Conservation (phyloP, 208 protist species). For the Endotrypanum monterogeii region DNA sequence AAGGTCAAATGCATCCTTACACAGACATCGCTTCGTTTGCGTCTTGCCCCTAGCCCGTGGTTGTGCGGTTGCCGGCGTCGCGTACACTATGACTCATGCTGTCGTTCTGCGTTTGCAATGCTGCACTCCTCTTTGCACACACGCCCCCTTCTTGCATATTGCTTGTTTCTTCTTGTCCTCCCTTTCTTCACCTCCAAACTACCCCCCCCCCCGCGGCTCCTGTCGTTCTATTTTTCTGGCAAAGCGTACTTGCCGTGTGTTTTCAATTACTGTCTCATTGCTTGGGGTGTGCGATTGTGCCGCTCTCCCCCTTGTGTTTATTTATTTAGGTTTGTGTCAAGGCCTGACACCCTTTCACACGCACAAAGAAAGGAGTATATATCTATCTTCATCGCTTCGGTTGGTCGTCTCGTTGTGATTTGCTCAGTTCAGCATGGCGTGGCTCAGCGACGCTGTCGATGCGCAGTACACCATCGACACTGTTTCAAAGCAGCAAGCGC, state of each 20-base stretch:
- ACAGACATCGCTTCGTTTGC: background rate
- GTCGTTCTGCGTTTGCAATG: background rate
- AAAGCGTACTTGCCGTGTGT: background rate
- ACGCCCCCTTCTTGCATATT: background rate
- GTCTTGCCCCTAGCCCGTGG: background rate
- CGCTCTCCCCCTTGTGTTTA: background rate
- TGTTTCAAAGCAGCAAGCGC: constrained; percentile 81
- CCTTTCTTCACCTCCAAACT: background rate
- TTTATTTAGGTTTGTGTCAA: background rate
- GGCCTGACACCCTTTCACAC: too few species aligned
- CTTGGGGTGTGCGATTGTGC: background rate
- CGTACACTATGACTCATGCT: background rate
- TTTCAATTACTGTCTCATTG: background rate
- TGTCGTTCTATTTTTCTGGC: background rate
- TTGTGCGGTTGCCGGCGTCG: background rate
- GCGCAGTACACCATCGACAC: constrained; percentile 75
- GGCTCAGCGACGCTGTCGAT: constrained; percentile 57
- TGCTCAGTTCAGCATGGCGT: constrained; percentile 45
- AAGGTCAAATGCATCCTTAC: background rate
- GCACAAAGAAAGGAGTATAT: too few species aligned
- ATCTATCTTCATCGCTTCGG: background rate
- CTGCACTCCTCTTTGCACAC: background rate
- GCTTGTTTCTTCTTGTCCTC: background rate
- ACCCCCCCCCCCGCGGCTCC: background rate
- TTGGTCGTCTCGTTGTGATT: background rate